Conservation (phyloP, 1,139 yeast species). For the Arxiozyma heterogenica region DNA sequence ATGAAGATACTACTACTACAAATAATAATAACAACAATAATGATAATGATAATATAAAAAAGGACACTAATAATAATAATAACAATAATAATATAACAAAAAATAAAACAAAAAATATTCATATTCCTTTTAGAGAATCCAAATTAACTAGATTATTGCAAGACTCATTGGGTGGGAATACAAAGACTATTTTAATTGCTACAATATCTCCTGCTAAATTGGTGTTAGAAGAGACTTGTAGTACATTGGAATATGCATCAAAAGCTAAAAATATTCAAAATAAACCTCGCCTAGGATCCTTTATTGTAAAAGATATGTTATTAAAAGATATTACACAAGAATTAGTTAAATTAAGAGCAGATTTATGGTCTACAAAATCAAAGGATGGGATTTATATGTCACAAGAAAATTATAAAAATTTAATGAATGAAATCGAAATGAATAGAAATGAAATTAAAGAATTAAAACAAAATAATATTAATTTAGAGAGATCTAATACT, state of each 20-base stretch:
- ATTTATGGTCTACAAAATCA: slow-evolving; percentile 49
- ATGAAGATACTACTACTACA: neutral
- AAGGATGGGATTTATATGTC: slow-evolving; percentile 59
- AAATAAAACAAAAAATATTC: slow-evolving; percentile 28
- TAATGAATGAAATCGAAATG: slow-evolving; percentile 40
- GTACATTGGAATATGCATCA: slow-evolving; percentile 57
- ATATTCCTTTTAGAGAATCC: slow-evolving; percentile 59
- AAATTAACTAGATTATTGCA: slow-evolving; percentile 54
- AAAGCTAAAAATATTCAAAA: slow-evolving; percentile 58
- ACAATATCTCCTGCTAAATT: slow-evolving; percentile 60
- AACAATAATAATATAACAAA: neutral
- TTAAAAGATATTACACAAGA: slow-evolving; percentile 51
- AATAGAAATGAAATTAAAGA: slow-evolving; percentile 40
- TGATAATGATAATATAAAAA: neutral
- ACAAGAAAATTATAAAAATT: slow-evolving; percentile 45
- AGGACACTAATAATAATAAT: neutral
- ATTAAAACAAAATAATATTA: slow-evolving; percentile 32
- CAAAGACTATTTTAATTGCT: slow-evolving; percentile 56
- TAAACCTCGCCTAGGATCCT: slow-evolving; percentile 44
- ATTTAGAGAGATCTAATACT: slow-evolving; percentile 30
- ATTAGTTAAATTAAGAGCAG: slow-evolving; percentile 46
- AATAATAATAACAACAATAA: neutral
- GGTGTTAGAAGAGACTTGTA: slow-evolving; percentile 52
- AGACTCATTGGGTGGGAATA: slow-evolving; percentile 59
- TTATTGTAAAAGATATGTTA: slow-evolving; percentile 44